Conservation (phyloP, 2,329 filamentous ascomycete genomes). For the Camillea tinctor region DNA sequence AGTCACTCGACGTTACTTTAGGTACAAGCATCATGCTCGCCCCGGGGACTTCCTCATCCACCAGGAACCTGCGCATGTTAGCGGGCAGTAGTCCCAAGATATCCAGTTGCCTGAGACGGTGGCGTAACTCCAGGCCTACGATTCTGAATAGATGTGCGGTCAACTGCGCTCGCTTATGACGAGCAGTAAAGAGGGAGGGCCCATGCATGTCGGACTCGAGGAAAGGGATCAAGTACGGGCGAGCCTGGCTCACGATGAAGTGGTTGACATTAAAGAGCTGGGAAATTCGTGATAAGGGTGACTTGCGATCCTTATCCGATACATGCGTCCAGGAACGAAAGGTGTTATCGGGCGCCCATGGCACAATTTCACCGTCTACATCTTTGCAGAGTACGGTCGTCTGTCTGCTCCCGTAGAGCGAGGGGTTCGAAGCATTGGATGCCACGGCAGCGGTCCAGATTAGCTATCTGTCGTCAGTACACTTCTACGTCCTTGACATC, state of each 20-base stretch:
- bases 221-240: slow-evolving; percentile 86
- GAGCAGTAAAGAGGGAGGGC: slow-evolving; percentile 60
- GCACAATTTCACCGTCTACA: slow-evolving; percentile 66
- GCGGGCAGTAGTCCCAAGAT: slow-evolving; percentile 70
- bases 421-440: slow-evolving; percentile 66
- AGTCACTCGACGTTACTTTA: slow-evolving; percentile 70
- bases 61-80: slow-evolving; percentile 70
- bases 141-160: slow-evolving; percentile 63
- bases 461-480: slow-evolving; percentile 49
- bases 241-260: slow-evolving; percentile 89
- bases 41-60: slow-evolving; percentile 79
- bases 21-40: slow-evolving; percentile 80
- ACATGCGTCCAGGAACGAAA: slow-evolving; percentile 69
- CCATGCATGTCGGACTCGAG: slow-evolving; percentile 78
- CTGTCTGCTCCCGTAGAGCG: slow-evolving; percentile 64
- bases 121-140: slow-evolving; percentile 73
- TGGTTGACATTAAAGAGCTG: slow-evolving; percentile 93
- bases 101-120: slow-evolving; percentile 79
- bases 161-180: slow-evolving; percentile 56
- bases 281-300: slow-evolving; percentile 67
- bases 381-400: slow-evolving; percentile 75
- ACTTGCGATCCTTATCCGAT: slow-evolving; percentile 64
- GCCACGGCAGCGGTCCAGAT: slow-evolving; percentile 79
- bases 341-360: slow-evolving; percentile 67
- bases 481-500: background rate